Conservation (phyloP, 225 moss, liverwort and hornwort genomes). For the Marchantia polymorpha region DNA sequence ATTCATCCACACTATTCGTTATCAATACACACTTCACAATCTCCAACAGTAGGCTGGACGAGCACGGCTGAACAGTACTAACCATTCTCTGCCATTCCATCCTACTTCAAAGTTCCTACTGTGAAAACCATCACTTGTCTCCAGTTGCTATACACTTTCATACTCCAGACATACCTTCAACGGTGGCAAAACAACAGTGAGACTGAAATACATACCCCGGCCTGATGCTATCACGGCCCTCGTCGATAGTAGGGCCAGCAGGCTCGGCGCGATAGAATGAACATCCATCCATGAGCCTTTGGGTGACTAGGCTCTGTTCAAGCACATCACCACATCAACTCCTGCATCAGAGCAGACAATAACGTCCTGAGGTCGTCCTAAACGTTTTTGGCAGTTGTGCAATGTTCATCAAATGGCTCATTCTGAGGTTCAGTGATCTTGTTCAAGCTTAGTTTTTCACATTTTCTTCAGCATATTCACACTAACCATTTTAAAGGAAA, state of each 20-base stretch:
- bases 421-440: not conserved
- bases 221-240: conserved; percentile 47
- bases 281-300: conserved; percentile 65
- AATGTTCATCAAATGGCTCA: not conserved
- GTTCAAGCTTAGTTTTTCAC: not conserved
- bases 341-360: conserved; percentile 26
- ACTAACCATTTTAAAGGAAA: not conserved
- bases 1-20: not conserved
- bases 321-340: conserved; percentile 23
- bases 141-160: not conserved
- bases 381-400: not conserved
- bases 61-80: not conserved
- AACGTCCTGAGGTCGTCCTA: not conserved
- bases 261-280: conserved; percentile 76
- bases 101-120: not conserved
- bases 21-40: not conserved
- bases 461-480: not conserved
- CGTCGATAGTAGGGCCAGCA: conserved; percentile 64
- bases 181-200: not conserved
- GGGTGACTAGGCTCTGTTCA: conserved; percentile 65
- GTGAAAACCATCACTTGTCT: not conserved
- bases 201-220: conserved; percentile 45
- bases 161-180: not conserved
- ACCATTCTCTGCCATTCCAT: not conserved
- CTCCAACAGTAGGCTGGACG: not conserved